phyloP scores from a whole-genome alignment of 2,329 filamentous ascomycete species.

The Microsporum canis region DNA sequence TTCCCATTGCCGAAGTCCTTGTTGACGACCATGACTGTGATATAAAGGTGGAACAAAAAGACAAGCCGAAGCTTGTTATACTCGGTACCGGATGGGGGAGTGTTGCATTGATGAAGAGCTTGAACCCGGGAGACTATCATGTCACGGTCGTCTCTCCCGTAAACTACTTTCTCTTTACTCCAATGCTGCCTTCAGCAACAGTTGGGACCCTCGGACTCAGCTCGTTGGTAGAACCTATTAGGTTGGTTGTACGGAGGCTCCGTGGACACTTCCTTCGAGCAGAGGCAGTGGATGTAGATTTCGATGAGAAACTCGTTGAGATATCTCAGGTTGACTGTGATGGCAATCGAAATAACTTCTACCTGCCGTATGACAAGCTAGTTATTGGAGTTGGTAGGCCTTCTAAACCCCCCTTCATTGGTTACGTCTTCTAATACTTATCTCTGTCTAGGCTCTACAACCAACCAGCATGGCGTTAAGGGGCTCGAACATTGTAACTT shows the following conservation, averaged over 20 bases:
- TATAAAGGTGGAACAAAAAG: slow-evolving; percentile 57
- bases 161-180: slow-evolving; percentile 97
- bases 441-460: slow-evolving; percentile 53
- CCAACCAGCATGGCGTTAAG: slow-evolving; percentile 91
- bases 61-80: slow-evolving; percentile 87
- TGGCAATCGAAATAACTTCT: slow-evolving; percentile 72
- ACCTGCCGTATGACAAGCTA: slow-evolving; percentile 94
- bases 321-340: slow-evolving; percentile 59
- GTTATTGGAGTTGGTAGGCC: slow-evolving; percentile 66
- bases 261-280: slow-evolving; percentile 85
- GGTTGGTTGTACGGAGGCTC: slow-evolving; percentile 66
- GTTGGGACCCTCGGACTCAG: slow-evolving; percentile 88
- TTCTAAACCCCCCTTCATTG: not conserved
- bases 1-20: slow-evolving; percentile 77
- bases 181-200: slow-evolving; percentile 93
- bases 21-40: slow-evolving; percentile 80
- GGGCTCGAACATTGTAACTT: slow-evolving; percentile 90
- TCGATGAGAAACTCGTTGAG: slow-evolving; percentile 82
- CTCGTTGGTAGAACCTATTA: slow-evolving; percentile 84
- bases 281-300: slow-evolving; percentile 77
- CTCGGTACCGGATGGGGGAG: slow-evolving; percentile 92
- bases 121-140: slow-evolving; percentile 87
- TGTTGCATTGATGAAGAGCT: slow-evolving; percentile 77
- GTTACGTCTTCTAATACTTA: not conserved
- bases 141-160: slow-evolving; percentile 88